Evolutionary conservation across 495 filamentous ascomycete species (phyloP), one percentile per base, ranked within the genome.

Genomic region (Clohesyomyces aquaticus): DNA sequence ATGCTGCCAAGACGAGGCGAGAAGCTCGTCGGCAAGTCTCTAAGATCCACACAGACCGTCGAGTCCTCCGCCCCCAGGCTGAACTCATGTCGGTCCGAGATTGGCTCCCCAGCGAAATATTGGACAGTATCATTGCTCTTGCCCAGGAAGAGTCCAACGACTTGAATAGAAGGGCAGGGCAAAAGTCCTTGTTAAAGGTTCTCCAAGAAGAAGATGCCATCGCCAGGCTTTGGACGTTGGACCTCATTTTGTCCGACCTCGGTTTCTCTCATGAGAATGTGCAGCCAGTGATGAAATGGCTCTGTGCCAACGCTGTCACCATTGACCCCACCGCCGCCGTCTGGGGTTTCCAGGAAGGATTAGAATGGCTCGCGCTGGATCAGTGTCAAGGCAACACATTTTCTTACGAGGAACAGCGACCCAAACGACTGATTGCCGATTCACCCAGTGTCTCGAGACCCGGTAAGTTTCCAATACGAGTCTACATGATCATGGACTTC

Each of bases 361-460:
- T 97, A 27, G 89, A 96, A 67, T 96, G 90, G 90, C 78, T 97
- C 19, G 89, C 90, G 21, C 77, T 89, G 63, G 82, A 91, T 66
- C 88, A 85, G 69, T 76, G 81, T 16, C 76, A 78, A 63, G 81
- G 84, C 4, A 87, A 93, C 68, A 81, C 94, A 28, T 86, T 87
- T 1, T 84, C 85, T 48, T 93, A 93, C 74, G 85, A 85, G 9
- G 77, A 77, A 19, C 72, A 74, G 32, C 63, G 66, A 38, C 74
- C 74, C 35, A 50, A 67, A 28, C 18, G 76, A 69, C 42, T 67
- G 65, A 74, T 76, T 73, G 63, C 48, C 69, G 25, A 52, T 19
- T 48, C 56, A 3, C 49, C 32, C 1, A 48, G 42, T 23, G 43
- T 38, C 19, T 62, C 58, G 19, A 46, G 52, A 49, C 65, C 55